phyloP scores from a whole-genome alignment of 257 asterid species.

The Cynanchum wilfordii region DNA sequence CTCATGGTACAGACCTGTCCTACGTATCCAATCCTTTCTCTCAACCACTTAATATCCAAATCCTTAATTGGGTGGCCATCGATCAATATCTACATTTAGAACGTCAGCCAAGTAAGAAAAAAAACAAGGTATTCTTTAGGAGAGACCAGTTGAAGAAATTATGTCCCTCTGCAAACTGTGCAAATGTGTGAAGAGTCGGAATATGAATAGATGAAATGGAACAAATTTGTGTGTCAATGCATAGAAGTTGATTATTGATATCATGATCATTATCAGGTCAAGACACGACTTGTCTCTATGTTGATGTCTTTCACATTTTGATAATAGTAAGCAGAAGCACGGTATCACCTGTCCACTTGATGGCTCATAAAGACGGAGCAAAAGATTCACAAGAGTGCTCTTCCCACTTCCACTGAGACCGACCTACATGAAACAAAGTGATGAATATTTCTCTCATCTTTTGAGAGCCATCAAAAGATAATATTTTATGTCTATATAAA shows the following conservation, averaged over 20 bases:
- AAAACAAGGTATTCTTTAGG: background rate
- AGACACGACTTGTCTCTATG: background rate
- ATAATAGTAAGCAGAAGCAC: background rate
- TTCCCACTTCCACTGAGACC: conserved; percentile 99
- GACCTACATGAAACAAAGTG: conserved; percentile 35
- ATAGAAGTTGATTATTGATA: background rate
- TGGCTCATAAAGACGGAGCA: conserved; percentile 94
- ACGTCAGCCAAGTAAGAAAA: conserved; percentile 13
- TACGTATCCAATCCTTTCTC: conserved; percentile 86
- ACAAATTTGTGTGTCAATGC: background rate
- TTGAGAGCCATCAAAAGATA: background rate
- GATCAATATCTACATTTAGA: conserved; percentile 53
- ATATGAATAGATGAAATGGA: background rate
- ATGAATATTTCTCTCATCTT: background rate
- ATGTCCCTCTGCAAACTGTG: background rate
- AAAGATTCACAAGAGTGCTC: conserved; percentile 87
- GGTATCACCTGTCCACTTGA: conserved; percentile 75
- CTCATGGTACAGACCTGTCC: conserved; percentile 69
- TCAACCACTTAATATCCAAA: conserved; percentile 68
- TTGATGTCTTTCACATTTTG: background rate
- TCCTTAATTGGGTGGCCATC: conserved; percentile 69
- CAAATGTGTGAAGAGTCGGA: background rate
- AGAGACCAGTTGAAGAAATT: background rate
- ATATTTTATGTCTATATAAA: background rate
- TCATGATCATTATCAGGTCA: background rate